phyloP scores from a whole-genome alignment of 2,329 filamentous ascomycete genomes.

The Hypoxylon sp. region DNA sequence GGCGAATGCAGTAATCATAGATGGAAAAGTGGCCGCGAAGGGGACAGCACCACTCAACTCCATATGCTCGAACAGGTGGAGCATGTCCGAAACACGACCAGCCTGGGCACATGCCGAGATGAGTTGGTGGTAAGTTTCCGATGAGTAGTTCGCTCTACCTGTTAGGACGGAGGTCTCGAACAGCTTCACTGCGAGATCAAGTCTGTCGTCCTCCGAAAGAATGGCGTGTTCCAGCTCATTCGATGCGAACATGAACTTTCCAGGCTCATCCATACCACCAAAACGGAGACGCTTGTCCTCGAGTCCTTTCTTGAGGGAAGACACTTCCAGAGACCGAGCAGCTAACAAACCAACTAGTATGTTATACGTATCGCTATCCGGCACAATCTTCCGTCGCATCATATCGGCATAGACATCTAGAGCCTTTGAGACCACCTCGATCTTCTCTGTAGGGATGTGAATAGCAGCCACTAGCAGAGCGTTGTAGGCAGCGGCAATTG shows the following conservation, averaged over 20 bases:
- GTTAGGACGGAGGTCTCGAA: constrained; percentile 82
- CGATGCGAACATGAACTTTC: constrained; percentile 83
- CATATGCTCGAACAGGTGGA: constrained; percentile 92
- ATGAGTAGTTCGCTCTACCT: constrained; percentile 76
- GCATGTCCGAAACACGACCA: constrained; percentile 88
- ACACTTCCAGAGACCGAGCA: constrained; percentile 83
- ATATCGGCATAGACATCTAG: constrained; percentile 97
- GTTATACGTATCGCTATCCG: constrained; percentile 88
- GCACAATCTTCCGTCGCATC: constrained; percentile 85
- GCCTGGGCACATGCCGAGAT: constrained; percentile 89
- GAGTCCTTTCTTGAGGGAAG: constrained; percentile 77
- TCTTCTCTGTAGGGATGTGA: constrained; percentile 81
- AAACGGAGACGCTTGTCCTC: constrained; percentile 87
- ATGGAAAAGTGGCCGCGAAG: constrained; percentile 85
- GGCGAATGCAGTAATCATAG: constrained; percentile 96
- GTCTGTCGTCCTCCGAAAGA: constrained; percentile 86
- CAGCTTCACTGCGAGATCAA: constrained; percentile 86
- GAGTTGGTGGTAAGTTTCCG: constrained; percentile 86
- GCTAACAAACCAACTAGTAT: constrained; percentile 88
- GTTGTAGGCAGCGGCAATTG: constrained; percentile 91
- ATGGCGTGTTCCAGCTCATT: constrained; percentile 90
- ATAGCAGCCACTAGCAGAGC: constrained; percentile 88
- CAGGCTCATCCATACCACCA: constrained; percentile 77
- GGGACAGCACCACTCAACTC: constrained; percentile 81
- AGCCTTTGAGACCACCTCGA: constrained; percentile 89